phyloP scores from a whole-genome alignment of 805 yeast genomes.

The Torulaspora gathmanii region DNA sequence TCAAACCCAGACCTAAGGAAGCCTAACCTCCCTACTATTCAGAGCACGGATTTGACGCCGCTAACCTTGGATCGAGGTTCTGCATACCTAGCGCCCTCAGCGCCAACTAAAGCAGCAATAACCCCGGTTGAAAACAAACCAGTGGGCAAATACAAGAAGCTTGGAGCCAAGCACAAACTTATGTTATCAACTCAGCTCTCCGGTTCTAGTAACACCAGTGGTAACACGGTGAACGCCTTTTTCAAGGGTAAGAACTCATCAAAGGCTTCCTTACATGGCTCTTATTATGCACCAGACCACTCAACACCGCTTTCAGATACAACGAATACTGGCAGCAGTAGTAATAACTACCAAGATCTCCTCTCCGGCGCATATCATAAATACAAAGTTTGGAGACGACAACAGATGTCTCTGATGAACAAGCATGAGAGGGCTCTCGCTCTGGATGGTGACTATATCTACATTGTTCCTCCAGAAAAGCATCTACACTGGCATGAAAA shows the following conservation, averaged over 20 bases:
- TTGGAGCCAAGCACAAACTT: conserved; percentile 23
- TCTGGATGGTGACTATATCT: conserved; percentile 91
- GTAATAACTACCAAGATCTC: conserved; percentile 30
- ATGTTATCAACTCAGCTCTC: conserved; percentile 20
- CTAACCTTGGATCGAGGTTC: conserved; percentile 27
- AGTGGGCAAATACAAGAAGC: conserved; percentile 14
- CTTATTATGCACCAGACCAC: conserved; percentile 18
- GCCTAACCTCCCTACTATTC: conserved; percentile 34
- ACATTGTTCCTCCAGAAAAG: conserved; percentile 74
- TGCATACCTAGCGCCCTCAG: conserved; percentile 22
- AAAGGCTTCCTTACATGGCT: conserved; percentile 30
- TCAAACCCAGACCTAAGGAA: conserved; percentile 29
- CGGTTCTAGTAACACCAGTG: conserved; percentile 14
- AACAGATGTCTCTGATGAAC: conserved; percentile 70
- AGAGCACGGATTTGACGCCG: conserved; percentile 35
- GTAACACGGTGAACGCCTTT: conserved; percentile 21
- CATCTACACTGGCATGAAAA: conserved; percentile 68
- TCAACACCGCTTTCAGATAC: conserved; percentile 20
- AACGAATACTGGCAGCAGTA: conserved; percentile 7
- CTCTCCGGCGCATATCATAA: conserved; percentile 62
- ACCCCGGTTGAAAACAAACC: conserved; percentile 8
- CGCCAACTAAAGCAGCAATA: conserved; percentile 2
- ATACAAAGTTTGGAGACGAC: conserved; percentile 85
- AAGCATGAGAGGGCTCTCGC: conserved; percentile 80
- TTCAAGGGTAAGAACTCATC: conserved; percentile 37